Evolutionary conservation across 1,284 basidiomycete genomes (phyloP).

Genomic region (Paramarasmius palmivorus): DNA sequence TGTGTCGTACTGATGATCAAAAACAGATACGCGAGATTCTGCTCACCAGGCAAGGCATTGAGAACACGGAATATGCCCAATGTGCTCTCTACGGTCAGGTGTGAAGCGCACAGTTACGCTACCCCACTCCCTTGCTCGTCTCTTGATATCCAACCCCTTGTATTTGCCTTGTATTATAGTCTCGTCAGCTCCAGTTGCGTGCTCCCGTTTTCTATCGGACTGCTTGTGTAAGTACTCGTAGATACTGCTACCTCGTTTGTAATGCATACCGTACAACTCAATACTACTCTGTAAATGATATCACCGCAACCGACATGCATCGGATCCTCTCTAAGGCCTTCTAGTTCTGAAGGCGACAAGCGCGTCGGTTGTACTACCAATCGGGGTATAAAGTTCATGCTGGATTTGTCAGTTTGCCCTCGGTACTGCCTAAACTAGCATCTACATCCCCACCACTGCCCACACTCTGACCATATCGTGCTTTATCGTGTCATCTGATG

Average conservation of each 20-base stretch:
- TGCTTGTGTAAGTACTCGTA: no score
- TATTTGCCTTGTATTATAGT: no score
- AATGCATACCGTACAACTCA: no score
- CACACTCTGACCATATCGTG: not conserved
- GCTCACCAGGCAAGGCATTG: slow-evolving; percentile 12
- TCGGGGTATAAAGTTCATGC: not conserved
- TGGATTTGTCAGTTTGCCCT: not conserved
- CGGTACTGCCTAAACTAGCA: not conserved
- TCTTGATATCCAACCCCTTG: not conserved
- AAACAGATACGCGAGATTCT: slow-evolving; percentile 14
- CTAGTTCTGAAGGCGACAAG: not conserved
- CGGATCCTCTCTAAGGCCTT: no score
- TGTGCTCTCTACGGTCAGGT: slow-evolving; percentile 8
- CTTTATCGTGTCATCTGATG: not conserved
- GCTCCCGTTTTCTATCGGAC: no score
- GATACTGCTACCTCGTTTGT: no score
- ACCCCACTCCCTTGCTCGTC: not conserved
- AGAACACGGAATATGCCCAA: slow-evolving; percentile 8
- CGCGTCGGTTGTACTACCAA: not conserved
- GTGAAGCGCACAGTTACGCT: not conserved
- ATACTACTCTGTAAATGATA: no score
- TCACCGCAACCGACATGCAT: no score
- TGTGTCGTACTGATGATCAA: not conserved
- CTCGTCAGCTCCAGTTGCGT: no score
- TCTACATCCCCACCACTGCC: not conserved